These are phyloP conservation scores for Vitis cinerea DNA, from an alignment of 164 flowering plant genomes.

Conservation along the genomic window DNA sequence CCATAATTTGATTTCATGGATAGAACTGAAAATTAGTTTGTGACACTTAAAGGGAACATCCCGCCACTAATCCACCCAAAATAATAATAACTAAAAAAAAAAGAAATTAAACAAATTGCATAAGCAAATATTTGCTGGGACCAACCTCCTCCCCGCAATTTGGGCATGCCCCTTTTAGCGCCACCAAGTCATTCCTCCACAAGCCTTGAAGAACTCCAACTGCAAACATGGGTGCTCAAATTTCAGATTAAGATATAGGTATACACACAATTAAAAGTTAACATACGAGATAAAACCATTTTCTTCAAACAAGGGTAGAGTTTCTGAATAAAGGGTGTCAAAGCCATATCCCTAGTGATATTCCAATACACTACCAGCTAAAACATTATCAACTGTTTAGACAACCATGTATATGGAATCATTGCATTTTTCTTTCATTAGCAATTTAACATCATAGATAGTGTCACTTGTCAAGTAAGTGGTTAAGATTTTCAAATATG, in stretches of 20 bases:
- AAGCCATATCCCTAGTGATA: neutral
- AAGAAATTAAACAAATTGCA: neutral
- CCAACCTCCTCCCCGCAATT: slow-evolving; percentile 95
- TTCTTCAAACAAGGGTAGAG: neutral
- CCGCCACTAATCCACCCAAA: too few relatives aligned
- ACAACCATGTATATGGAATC: too few relatives aligned
- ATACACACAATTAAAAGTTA: neutral
- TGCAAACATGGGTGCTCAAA: slow-evolving; percentile 21
- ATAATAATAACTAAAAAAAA: neutral
- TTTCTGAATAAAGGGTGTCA: neutral
- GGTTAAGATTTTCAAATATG: neutral
- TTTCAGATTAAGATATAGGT: slow-evolving; percentile 2
- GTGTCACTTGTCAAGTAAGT: too few relatives aligned
- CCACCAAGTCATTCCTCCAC: slow-evolving; percentile 90
- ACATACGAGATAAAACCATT: neutral
- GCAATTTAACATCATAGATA: too few relatives aligned
- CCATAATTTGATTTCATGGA: neutral
- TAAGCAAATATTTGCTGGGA: neutral
- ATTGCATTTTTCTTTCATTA: too few relatives aligned
- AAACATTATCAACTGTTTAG: too few relatives aligned
- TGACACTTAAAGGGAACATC: neutral
- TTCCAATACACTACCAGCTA: too few relatives aligned
- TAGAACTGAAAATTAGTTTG: neutral
- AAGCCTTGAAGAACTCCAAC: slow-evolving; percentile 79
- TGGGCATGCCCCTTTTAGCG: slow-evolving; percentile 91